Conservation (phyloP, 192 early-diverging fungal species). For the Gamsiella multidivaricata region DNA sequence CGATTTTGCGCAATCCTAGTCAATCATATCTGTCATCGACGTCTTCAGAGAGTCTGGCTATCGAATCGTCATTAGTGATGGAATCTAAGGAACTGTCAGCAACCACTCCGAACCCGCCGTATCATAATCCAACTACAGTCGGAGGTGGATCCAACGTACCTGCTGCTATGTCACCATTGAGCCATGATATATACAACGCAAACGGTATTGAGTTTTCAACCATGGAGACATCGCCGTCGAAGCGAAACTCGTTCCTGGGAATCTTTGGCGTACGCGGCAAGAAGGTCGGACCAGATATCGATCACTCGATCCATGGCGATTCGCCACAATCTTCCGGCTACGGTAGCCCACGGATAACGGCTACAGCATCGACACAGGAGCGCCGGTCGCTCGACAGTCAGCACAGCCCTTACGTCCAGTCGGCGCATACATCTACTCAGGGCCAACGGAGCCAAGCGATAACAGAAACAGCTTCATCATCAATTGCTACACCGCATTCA, state of each 20-base stretch:
- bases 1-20: not conserved
- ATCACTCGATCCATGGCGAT: conserved; percentile 6
- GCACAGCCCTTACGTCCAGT: conserved; percentile 9
- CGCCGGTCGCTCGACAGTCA: conserved; percentile 33
- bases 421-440: not conserved
- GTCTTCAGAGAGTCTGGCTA: conserved; percentile 25
- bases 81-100: conserved; percentile 7
- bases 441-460: conserved; percentile 2
- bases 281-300: conserved; percentile 23
- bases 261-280: conserved; percentile 34
- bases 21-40: not conserved
- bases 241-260: conserved; percentile 33
- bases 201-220: not conserved
- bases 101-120: conserved; percentile 6
- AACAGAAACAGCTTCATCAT: not conserved
- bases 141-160: conserved; percentile 8
- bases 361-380: conserved; percentile 12
- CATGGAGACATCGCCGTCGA: conserved; percentile 4
- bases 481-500: not conserved
- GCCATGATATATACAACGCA: not conserved
- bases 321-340: conserved; percentile 22
- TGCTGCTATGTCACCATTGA: conserved; percentile 13
- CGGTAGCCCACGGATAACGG: conserved; percentile 11
- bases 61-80: not conserved
- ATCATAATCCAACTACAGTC: conserved; percentile 3